Base-by-base conservation (phyloP, 257 asterid species). In the Schizonepeta tenuifolia region DNA sequence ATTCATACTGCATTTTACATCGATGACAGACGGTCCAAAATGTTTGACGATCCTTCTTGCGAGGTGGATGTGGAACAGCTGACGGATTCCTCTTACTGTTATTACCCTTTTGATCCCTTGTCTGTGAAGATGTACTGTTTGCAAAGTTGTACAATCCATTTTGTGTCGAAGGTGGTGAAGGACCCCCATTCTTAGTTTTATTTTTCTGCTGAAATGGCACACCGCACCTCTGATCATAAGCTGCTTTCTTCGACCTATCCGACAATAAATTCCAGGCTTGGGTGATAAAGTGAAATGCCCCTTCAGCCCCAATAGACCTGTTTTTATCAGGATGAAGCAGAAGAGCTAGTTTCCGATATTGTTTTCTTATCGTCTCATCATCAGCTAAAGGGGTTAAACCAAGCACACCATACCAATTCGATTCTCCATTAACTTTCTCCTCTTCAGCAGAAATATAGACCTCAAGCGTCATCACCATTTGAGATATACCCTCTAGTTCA, bases 261-360 rank as follows among this genome's bases (percentile, higher is more conserved):
- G 95, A 88, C 58, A 90, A 76, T 67, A 88, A 55, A 78, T 86
- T 83, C 96, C 96, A 90, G 9, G 96, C 96, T 79, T 90, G 95
- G 2, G 94, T 84, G 69, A 90, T 78, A 38, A 83, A 78, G 15
- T 88, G 83, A 81, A 90, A 90, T 4, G 96, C 96, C 11, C 90
- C 90, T 80, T 90, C 95, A 20, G 92, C 92, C 36, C 96, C 96
- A 5, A 80, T 61, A 38, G 88, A 80, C 58, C 84, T 75, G 75
- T 90, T 90, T 76, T 90, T 90, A 83, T 90, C 95, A 26, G 96
- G 96, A 80, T 90, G 96, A 77, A 90, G 90, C 35, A 80, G 72
- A 63, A 90, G 92, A 55, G 92, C 95, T 14, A 90, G 80, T 80
- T 83, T 88, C 66, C 95, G 74, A 43, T 81, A 90, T 80, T 88